Evolutionary conservation across 768 basidiomycete genomes (phyloP), one percentile per base, ranked within the genome.

Genomic region (Gelatoporia subvermispora): DNA sequence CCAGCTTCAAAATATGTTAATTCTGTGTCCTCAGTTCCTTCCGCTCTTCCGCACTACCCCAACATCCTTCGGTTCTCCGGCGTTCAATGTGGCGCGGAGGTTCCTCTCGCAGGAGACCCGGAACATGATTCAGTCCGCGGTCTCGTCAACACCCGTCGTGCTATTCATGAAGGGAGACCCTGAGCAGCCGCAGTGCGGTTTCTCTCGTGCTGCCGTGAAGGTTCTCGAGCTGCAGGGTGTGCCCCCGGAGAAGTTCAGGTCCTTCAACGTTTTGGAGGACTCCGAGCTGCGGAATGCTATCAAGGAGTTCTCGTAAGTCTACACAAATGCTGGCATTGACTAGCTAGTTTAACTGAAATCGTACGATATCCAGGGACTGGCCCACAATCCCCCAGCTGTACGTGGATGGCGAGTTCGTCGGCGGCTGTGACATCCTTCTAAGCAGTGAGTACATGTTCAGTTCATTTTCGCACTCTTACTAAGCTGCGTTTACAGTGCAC

Each of bases 151-250:
- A 38, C 93, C 93, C 0, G 77, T 98, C 5, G 96, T 99, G 1
- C 72, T 98, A 4, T 98, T 99, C 73, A 98, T 99, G 95, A 99
- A 99, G 65, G 96, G 96, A 9, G 92, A 87, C 15, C 92, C 89
- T 0, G 75, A 82, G 20, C 63, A 73, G 5, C 95, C 95, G 2
- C 84, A 93, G 59, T 98, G 95, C 52, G 95, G 95, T 11, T 99
- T 98, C 77, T 96, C 93, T 16, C 79, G 95, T 43, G 95, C 95
- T 0, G 93, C 87, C 0, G 78, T 93, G 24, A 94, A 97, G 65
- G 82, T 97, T 41, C 75, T 99, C 43, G 89, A 91, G 41, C 66
- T 90, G 35, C 86, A 94, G 37, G 83, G 84, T 21, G 91, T 97
- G 0, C 79, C 86, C 0, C 52, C 69, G 1, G 84, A 88, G 63